Percentiles rank a stretch among this genome's conserved stretches.
Evolutionary conservation across 2,329 filamentous ascomycete genomes (phyloP).

Genomic region (Chaetomium olivaceum): DNA sequence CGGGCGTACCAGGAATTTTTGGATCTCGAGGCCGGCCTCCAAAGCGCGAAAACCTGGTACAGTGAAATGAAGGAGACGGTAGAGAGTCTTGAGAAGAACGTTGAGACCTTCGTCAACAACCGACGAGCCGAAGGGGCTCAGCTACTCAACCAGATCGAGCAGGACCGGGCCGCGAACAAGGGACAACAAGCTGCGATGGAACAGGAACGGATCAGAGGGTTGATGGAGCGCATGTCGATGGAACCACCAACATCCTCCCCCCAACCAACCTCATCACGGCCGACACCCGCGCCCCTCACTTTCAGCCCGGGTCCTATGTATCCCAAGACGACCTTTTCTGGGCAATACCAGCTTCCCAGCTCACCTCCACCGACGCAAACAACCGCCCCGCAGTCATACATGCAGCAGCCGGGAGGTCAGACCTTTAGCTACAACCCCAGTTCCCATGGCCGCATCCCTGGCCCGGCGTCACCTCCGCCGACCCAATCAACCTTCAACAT

Average conservation of each 20-base stretch:
- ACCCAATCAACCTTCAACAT: slow-evolving; percentile 56
- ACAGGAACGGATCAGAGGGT: slow-evolving; percentile 76
- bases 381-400: slow-evolving; percentile 47
- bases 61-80: slow-evolving; percentile 94
- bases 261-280: slow-evolving; percentile 40
- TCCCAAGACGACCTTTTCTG: slow-evolving; percentile 54
- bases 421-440: slow-evolving; percentile 55
- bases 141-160: slow-evolving; percentile 84
- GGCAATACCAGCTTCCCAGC: slow-evolving; percentile 60
- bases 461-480: slow-evolving; percentile 61
- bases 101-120: slow-evolving; percentile 96
- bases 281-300: slow-evolving; percentile 41
- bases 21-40: slow-evolving; percentile 81
- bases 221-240: slow-evolving; percentile 96
- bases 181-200: slow-evolving; percentile 72
- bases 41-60: slow-evolving; percentile 91
- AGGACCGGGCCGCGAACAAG: slow-evolving; percentile 66
- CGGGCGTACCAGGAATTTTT: slow-evolving; percentile 90
- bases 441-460: slow-evolving; percentile 58
- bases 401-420: slow-evolving; percentile 37
- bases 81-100: slow-evolving; percentile 89
- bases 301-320: slow-evolving; percentile 49
- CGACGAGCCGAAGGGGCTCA: slow-evolving; percentile 87
- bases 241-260: slow-evolving; percentile 56
- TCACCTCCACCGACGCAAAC: slow-evolving; percentile 56